Base-by-base conservation (phyloP, 345 rosid genomes). In the Isatis tinctoria region DNA sequence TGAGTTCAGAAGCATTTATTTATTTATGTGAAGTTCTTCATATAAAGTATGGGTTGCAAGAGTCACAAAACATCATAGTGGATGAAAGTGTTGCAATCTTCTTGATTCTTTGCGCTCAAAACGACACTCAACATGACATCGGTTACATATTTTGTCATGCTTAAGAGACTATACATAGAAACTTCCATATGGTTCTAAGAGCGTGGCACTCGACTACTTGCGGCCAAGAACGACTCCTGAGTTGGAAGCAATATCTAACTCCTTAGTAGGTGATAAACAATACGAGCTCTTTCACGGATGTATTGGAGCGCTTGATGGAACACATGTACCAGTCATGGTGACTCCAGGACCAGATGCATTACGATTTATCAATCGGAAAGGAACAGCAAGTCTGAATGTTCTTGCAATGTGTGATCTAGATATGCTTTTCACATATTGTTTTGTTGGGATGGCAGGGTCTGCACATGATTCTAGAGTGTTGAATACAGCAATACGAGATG, bases 371-470 rank as follows among this genome's bases (percentile, higher is more conserved):
- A 62, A 62, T 8, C 37, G 24, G 4, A 62, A 41, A 41, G 36
- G 67, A 41, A 62, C 1, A 14, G 0, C 36, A 41, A 62, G 67
- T 62, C 52, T 62, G 8, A 62, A 62, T 41, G 51, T 41, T 27
- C 10, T 40, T 1, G 52, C 11, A 14, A 41, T 62, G 36, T 60
- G 66, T 40, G 66, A 40, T 40, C 8, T 6, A 2, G 67, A 40
- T 41, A 61, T 61, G 67, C 12, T 63, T 27, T 62, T 63, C 6
- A 63, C 67, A 14, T 63, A 63, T 43, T 63, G 36, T 43, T 63
- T 63, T 4, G 24, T 63, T 41, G 53, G 53, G 1, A 43, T 63
- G 53, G 14, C 53, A 9, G 24, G 51, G 1, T 63, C 53, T 1
- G 11, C 53, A 2, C 67, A 63, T 63, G 67, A 63, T 3, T 41